phyloP scores from a whole-genome alignment of 2,329 filamentous ascomycete species.

The Penicillium sp. region DNA sequence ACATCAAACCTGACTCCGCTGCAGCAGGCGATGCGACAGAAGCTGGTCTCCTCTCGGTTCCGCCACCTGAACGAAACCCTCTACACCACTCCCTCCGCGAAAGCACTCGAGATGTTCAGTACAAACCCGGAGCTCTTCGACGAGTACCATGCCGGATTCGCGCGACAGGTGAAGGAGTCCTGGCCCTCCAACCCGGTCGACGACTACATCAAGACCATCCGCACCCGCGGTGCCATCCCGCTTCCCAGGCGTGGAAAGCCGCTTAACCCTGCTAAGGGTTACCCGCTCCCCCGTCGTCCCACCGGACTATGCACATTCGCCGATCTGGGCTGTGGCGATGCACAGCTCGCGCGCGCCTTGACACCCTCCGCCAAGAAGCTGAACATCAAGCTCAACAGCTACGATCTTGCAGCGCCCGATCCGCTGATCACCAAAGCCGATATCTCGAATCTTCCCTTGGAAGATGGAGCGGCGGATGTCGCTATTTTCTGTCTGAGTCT shows the following conservation, averaged over 20 bases:
- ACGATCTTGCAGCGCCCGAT: slow-evolving; percentile 77
- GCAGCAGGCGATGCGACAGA: slow-evolving; percentile 90
- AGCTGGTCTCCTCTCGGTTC: slow-evolving; percentile 92
- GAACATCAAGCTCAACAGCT: slow-evolving; percentile 74
- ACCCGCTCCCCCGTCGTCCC: slow-evolving; percentile 65
- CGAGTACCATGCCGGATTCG: slow-evolving; percentile 96
- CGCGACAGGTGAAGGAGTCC: slow-evolving; percentile 80
- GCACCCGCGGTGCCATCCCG: slow-evolving; percentile 59
- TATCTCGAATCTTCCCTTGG: slow-evolving; percentile 76
- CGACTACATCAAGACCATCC: slow-evolving; percentile 72
- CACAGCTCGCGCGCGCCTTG: slow-evolving; percentile 70
- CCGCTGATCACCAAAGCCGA: slow-evolving; percentile 82
- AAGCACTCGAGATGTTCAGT: slow-evolving; percentile 79
- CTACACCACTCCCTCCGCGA: slow-evolving; percentile 83
- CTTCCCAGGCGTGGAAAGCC: slow-evolving; percentile 41
- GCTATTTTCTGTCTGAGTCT: slow-evolving; percentile 93
- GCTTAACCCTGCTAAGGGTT: slow-evolving; percentile 23
- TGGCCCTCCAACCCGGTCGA: slow-evolving; percentile 98
- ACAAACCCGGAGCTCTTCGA: slow-evolving; percentile 88
- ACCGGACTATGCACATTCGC: slow-evolving; percentile 73
- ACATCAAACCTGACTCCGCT: slow-evolving; percentile 77
- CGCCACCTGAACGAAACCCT: slow-evolving; percentile 95
- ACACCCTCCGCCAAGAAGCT: slow-evolving; percentile 60
- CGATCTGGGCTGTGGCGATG: slow-evolving; percentile 92
- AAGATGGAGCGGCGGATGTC: slow-evolving; percentile 73